These are phyloP conservation scores for Xylariaceae sp. DNA, from an alignment of 2,329 filamentous ascomycete genomes.

Conservation along the genomic window DNA sequence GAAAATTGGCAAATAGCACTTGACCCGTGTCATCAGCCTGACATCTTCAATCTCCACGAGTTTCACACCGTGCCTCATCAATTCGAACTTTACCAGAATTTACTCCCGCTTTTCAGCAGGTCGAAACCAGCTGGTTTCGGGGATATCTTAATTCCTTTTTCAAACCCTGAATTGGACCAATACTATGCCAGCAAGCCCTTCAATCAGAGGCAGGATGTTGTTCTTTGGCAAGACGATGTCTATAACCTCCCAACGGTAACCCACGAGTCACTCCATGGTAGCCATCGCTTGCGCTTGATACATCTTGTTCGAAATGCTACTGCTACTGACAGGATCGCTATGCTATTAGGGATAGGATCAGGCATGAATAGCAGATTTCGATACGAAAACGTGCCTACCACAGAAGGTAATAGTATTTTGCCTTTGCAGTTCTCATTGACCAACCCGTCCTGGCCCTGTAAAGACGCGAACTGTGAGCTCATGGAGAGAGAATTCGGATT, in stretches of 20 bases:
- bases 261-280: conserved; percentile 65
- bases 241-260: conserved; percentile 58
- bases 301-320: conserved; percentile 70
- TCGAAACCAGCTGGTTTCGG: conserved; percentile 75
- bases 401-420: conserved; percentile 60
- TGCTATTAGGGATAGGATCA: conserved; percentile 60
- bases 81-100: conserved; percentile 65
- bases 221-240: conserved; percentile 80
- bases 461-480: conserved; percentile 54
- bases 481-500: conserved; percentile 60
- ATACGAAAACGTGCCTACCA: conserved; percentile 61
- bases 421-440: conserved; percentile 66
- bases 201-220: conserved; percentile 64
- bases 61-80: conserved; percentile 72
- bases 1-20: conserved; percentile 69
- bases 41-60: conserved; percentile 75
- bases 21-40: conserved; percentile 78
- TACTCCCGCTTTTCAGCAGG: conserved; percentile 78
- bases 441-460: conserved; percentile 62
- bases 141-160: conserved; percentile 77
- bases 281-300: conserved; percentile 75
- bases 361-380: conserved; percentile 52
- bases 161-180: conserved; percentile 54
- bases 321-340: conserved; percentile 53
- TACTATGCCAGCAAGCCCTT: conserved; percentile 58